phyloP scores from a whole-genome alignment of 495 filamentous ascomycete species.

The Bacidia rubella region DNA sequence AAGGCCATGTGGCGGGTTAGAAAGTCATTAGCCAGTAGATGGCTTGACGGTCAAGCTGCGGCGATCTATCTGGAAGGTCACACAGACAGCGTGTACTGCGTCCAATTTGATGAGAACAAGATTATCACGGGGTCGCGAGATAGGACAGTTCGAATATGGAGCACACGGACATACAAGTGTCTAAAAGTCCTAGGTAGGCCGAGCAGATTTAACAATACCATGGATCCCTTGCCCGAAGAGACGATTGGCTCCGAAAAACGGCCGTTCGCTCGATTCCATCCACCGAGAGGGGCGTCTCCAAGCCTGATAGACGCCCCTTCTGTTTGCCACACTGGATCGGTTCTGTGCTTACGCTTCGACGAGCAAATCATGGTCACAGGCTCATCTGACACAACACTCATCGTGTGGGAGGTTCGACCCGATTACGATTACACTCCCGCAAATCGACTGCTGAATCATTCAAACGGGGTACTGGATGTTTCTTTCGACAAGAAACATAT shows the following conservation, averaged over 20 bases:
- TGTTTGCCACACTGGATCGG: conserved; percentile 69
- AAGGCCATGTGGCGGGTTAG: conserved; percentile 70
- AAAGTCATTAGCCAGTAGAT: conserved; percentile 58
- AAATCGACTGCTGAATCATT: conserved; percentile 60
- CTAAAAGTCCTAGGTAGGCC: conserved; percentile 40
- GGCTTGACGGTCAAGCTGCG: conserved; percentile 62
- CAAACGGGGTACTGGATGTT: conserved; percentile 80
- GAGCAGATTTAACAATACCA: conserved; percentile 5
- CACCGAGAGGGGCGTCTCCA: background rate
- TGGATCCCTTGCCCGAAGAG: conserved; percentile 6
- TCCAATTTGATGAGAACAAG: conserved; percentile 93
- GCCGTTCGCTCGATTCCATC: conserved; percentile 11
- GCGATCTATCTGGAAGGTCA: conserved; percentile 86
- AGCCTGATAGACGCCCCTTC: conserved; percentile 1
- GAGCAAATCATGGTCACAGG: conserved; percentile 85
- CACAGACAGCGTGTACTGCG: conserved; percentile 88
- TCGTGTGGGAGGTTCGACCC: conserved; percentile 54
- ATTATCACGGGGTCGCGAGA: conserved; percentile 95
- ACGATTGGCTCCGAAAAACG: conserved; percentile 4
- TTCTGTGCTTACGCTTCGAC: conserved; percentile 91
- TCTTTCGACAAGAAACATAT: conserved; percentile 86
- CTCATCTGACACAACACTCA: conserved; percentile 82
- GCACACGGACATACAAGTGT: conserved; percentile 74
- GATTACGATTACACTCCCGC: conserved; percentile 62
- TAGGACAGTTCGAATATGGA: conserved; percentile 89